Evolutionary conservation across 805 yeast genomes (phyloP).

Genomic region (Isabelozyma pseudorhagii): DNA sequence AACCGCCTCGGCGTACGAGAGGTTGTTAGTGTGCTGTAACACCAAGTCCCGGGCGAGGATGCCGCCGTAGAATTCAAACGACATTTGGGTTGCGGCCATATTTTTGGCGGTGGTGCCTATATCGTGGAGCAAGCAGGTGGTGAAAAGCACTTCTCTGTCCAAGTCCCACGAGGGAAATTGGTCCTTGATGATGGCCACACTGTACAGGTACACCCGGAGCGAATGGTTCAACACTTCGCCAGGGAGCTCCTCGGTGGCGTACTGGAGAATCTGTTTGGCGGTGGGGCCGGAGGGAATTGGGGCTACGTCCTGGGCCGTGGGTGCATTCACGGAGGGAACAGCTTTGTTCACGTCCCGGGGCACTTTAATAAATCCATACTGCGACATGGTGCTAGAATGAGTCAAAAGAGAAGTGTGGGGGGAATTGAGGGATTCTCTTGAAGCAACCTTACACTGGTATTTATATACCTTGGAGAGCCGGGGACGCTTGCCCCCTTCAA

Average conservation of each 20-base stretch:
- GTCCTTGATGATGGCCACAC: constrained; percentile 26
- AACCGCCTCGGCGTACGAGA: constrained; percentile 32
- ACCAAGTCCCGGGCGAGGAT: constrained; percentile 22
- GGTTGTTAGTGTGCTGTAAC: constrained; percentile 16
- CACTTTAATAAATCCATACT: constrained; percentile 28
- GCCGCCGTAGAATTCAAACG: constrained; percentile 34
- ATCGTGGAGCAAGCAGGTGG: constrained; percentile 31
- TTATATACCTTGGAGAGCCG: no score
- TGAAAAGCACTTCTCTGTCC: constrained; percentile 23
- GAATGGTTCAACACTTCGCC: constrained; percentile 24
- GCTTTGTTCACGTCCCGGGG: constrained; percentile 23
- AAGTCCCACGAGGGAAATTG: constrained; percentile 31
- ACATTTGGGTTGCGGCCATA: constrained; percentile 29
- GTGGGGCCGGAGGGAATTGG: constrained; percentile 17
- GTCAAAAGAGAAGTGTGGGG: no score
- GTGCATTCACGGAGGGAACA: constrained; percentile 18
- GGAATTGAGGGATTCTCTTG: no score
- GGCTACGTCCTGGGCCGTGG: constrained; percentile 17
- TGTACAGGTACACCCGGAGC: constrained; percentile 26
- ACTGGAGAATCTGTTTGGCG: constrained; percentile 14
- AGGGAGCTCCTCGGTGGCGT: constrained; percentile 20
- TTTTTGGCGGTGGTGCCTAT: constrained; percentile 31
- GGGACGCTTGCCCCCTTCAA: no score
- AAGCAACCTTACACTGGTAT: no score
- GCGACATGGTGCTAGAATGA: constrained; percentile 11